Conservation (phyloP, 2,329 filamentous ascomycete species). For the Aspergillus sp. region DNA sequence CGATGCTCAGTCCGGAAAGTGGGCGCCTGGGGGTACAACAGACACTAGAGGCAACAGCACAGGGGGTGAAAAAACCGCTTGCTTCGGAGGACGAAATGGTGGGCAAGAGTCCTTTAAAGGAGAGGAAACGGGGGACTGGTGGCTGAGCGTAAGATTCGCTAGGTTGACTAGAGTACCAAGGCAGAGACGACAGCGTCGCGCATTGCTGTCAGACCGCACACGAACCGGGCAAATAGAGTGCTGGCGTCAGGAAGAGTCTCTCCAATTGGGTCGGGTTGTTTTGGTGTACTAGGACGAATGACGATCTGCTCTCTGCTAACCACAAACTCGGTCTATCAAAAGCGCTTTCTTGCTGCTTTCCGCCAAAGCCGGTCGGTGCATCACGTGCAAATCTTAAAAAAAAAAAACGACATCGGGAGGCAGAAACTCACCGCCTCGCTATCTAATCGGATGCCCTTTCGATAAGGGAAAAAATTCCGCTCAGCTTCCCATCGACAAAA, state of each 20-base stretch:
- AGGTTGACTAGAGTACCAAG: slow-evolving; percentile 8
- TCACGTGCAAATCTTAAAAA: slow-evolving; percentile 16
- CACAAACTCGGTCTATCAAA: neutral
- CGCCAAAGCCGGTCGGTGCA: slow-evolving; percentile 10
- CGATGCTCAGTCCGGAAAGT: slow-evolving; percentile 25
- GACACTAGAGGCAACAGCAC: slow-evolving; percentile 24
- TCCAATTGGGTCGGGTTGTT: neutral
- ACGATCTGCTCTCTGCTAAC: slow-evolving; percentile 2
- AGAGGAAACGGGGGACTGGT: neutral
- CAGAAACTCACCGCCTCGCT: slow-evolving; percentile 29
- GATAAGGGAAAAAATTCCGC: slow-evolving; percentile 11
- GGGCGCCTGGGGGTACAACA: slow-evolving; percentile 20
- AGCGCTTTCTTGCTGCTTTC: slow-evolving; percentile 4
- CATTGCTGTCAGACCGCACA: slow-evolving; percentile 14
- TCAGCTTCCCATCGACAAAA: neutral
- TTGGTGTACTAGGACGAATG: neutral
- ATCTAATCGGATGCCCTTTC: slow-evolving; percentile 29
- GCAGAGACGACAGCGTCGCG: slow-evolving; percentile 16
- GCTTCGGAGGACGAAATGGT: slow-evolving; percentile 35
- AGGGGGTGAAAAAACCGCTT: slow-evolving; percentile 16
- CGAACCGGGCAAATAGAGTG: slow-evolving; percentile 2
- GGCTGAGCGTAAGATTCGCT: slow-evolving; percentile 5
- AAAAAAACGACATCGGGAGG: neutral
- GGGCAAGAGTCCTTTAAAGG: slow-evolving; percentile 25
- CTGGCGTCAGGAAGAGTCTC: neutral